These are phyloP conservation scores for Microbotryomycetes sp. DNA, from an alignment of 1,284 basidiomycete genomes.

Conservation along the genomic window DNA sequence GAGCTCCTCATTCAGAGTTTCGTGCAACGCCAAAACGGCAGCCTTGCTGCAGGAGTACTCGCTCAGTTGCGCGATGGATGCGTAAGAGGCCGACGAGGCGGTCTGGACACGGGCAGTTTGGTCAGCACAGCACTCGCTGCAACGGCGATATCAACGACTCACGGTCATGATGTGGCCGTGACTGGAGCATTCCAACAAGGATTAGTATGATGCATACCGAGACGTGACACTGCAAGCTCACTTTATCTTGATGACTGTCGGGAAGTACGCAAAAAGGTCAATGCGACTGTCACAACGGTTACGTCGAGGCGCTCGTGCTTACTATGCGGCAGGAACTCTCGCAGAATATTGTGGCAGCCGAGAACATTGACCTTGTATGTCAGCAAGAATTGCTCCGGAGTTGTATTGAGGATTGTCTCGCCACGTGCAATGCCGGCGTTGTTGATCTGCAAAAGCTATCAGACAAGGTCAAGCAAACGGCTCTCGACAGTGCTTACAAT, in stretches of 20 bases:
- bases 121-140: background rate
- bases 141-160: background rate
- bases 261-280: background rate
- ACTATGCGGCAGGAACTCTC: conserved; percentile 30
- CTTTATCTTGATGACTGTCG: conserved; percentile 23
- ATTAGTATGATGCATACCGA: background rate
- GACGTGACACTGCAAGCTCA: background rate
- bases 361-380: conserved; percentile 31
- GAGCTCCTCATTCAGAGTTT: conserved; percentile 24
- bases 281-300: background rate
- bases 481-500: conserved; percentile 2
- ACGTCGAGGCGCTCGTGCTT: too few relatives aligned
- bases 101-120: background rate
- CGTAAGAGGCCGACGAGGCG: conserved; percentile 19
- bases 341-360: conserved; percentile 23
- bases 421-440: conserved; percentile 32
- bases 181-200: background rate
- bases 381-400: conserved; percentile 18
- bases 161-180: conserved; percentile 26
- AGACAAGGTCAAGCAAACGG: background rate
- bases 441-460: conserved; percentile 19
- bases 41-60: conserved; percentile 30
- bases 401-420: conserved; percentile 27
- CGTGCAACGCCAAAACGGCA: conserved; percentile 27
- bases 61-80: conserved; percentile 15